A percentile compares a stretch with the other conserved stretches of the same genome.
Evolutionary conservation across 169 alveolate genomes (phyloP).

Genomic region (Plasmodium cynomolgi): DNA sequence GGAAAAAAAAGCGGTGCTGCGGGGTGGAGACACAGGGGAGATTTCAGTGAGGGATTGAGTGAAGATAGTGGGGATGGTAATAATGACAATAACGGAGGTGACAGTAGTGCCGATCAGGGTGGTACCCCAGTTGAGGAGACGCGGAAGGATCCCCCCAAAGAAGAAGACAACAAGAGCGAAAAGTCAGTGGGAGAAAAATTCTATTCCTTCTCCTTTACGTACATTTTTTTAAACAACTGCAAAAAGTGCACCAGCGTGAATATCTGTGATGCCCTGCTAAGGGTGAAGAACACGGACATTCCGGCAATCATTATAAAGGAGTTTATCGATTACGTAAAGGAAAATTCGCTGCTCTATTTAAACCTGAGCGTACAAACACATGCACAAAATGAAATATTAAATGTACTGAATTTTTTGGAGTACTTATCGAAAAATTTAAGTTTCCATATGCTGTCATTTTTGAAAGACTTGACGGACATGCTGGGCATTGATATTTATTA

Average conservation of each 20-base stretch:
- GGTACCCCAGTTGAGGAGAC: not conserved
- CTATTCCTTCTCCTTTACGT: conserved; percentile 49
- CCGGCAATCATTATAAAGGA: conserved; percentile 78
- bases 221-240: conserved; percentile 52
- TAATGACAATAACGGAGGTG: not conserved
- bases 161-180: conserved; percentile 1
- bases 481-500: conserved; percentile 65
- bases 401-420: conserved; percentile 51
- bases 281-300: conserved; percentile 74
- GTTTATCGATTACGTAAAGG: conserved; percentile 69
- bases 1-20: not conserved
- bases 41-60: not conserved
- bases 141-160: not conserved
- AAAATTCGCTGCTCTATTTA: conserved; percentile 74
- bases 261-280: conserved; percentile 79
- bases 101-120: not conserved
- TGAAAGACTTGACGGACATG: conserved; percentile 57
- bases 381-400: conserved; percentile 43
- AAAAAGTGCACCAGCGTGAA: conserved; percentile 77
- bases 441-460: conserved; percentile 24
- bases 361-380: conserved; percentile 67
- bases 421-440: conserved; percentile 70
- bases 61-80: not conserved
- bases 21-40: not conserved
- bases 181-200: not conserved